phyloP scores from a whole-genome alignment of 345 rosid species.

The Populus pruinosa region DNA sequence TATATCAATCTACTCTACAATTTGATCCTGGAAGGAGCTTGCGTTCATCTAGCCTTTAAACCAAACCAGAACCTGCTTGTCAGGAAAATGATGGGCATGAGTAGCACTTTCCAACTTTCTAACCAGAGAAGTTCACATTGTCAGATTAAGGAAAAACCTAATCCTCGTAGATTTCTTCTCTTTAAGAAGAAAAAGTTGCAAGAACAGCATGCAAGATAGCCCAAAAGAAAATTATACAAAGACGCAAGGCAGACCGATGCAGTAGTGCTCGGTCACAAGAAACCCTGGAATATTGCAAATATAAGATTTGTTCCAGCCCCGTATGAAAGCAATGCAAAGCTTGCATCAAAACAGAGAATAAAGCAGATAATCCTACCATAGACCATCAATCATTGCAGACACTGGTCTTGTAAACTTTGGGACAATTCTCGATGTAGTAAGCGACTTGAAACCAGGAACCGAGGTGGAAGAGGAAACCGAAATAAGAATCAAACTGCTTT shows the following conservation, averaged over 20 bases:
- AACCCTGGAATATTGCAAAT: slow-evolving; percentile 50
- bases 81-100: not conserved
- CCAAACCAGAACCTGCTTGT: slow-evolving; percentile 23
- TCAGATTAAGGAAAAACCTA: not conserved
- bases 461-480: slow-evolving; percentile 4
- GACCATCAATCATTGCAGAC: slow-evolving; percentile 79
- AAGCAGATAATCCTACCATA: slow-evolving; percentile 49
- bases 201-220: slow-evolving; percentile 77
- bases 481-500: not conserved
- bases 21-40: slow-evolving; percentile 1
- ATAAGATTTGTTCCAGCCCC: not conserved
- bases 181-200: slow-evolving; percentile 36
- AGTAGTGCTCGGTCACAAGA: slow-evolving; percentile 91
- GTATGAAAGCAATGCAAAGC: not conserved
- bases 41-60: slow-evolving; percentile 3
- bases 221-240: slow-evolving; percentile 82
- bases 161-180: not conserved
- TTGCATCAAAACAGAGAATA: slow-evolving; percentile 7
- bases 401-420: slow-evolving; percentile 80
- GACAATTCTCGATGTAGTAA: slow-evolving; percentile 68
- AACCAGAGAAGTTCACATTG: not conserved
- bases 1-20: not conserved
- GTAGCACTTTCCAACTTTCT: not conserved
- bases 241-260: slow-evolving; percentile 87
- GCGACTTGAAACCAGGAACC: slow-evolving; percentile 97